phyloP scores from a whole-genome alignment of 2,329 filamentous ascomycete species.

The Pseudogymnoascus sp. region DNA sequence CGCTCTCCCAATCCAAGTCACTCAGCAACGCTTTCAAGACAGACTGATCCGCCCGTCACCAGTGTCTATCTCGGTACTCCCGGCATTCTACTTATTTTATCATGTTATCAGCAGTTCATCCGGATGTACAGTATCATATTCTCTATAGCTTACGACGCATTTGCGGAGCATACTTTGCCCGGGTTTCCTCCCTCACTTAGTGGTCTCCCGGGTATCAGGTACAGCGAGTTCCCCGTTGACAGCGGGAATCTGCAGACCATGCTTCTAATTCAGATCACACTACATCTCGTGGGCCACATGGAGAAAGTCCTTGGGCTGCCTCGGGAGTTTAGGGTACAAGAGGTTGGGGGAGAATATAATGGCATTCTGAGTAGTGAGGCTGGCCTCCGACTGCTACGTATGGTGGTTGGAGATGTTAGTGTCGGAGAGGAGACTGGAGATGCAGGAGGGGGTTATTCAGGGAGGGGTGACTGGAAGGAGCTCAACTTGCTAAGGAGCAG shows the following conservation, averaged over 20 bases:
- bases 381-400: not conserved
- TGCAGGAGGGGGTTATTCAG: not conserved
- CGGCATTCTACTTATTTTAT: not conserved
- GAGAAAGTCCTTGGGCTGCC: not conserved
- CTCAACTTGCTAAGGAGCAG: not conserved
- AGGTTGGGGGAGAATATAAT: not conserved
- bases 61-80: slow-evolving; percentile 1
- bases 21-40: not conserved
- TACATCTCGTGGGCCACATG: not conserved
- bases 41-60: not conserved
- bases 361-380: not conserved
- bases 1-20: not conserved
- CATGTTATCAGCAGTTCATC: slow-evolving; percentile 6
- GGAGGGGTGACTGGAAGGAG: not conserved
- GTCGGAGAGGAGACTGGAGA: not conserved
- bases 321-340: not conserved
- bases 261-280: not conserved
- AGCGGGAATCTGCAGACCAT: slow-evolving; percentile 1
- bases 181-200: not conserved
- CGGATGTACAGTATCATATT: slow-evolving; percentile 4
- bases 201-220: not conserved
- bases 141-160: not conserved
- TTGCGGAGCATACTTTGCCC: not conserved
- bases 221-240: not conserved
- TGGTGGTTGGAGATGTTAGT: not conserved